Evolutionary conservation across 768 basidiomycete species (phyloP).

Genomic region (Boletus pseudo-olivaceus): DNA sequence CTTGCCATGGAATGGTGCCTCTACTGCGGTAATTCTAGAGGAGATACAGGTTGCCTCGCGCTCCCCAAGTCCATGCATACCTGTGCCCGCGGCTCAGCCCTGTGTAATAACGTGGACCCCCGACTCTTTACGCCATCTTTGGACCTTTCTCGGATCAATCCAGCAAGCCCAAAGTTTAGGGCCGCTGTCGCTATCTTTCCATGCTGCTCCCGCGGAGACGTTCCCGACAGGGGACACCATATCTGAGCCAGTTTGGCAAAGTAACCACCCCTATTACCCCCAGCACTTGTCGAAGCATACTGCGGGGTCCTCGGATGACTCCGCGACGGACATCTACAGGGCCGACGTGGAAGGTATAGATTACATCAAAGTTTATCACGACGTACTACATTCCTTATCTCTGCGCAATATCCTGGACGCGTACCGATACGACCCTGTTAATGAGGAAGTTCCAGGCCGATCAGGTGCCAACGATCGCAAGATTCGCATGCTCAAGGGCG

Average conservation of each 20-base stretch:
- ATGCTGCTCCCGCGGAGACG: conserved; percentile 28
- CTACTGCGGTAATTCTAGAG: conserved; percentile 41
- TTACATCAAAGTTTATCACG: conserved; percentile 60
- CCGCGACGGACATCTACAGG: conserved; percentile 14
- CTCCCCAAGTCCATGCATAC: conserved; percentile 19
- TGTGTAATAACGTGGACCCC: conserved; percentile 47
- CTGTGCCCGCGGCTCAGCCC: conserved; percentile 13
- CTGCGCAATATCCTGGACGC: conserved; percentile 50
- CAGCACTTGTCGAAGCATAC: conserved; percentile 14
- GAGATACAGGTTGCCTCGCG: conserved; percentile 14
- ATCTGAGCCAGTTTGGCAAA: conserved; percentile 23
- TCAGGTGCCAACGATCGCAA: conserved; percentile 33
- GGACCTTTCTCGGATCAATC: conserved; percentile 46
- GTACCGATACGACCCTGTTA: conserved; percentile 38
- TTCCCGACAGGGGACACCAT: conserved; percentile 7
- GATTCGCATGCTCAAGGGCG: conserved; percentile 45
- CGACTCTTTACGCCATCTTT: conserved; percentile 41
- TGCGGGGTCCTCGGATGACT: conserved; percentile 4
- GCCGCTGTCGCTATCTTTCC: conserved; percentile 48
- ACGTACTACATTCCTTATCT: conserved; percentile 43
- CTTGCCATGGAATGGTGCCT: conserved; percentile 46
- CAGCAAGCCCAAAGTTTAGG: conserved; percentile 39
- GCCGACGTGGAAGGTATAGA: conserved; percentile 36
- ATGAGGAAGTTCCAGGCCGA: conserved; percentile 15
- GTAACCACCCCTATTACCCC: conserved; percentile 22